Base-by-base conservation (phyloP, 2,329 filamentous ascomycete species). In the Cephalotrichum gorgonifer region DNA sequence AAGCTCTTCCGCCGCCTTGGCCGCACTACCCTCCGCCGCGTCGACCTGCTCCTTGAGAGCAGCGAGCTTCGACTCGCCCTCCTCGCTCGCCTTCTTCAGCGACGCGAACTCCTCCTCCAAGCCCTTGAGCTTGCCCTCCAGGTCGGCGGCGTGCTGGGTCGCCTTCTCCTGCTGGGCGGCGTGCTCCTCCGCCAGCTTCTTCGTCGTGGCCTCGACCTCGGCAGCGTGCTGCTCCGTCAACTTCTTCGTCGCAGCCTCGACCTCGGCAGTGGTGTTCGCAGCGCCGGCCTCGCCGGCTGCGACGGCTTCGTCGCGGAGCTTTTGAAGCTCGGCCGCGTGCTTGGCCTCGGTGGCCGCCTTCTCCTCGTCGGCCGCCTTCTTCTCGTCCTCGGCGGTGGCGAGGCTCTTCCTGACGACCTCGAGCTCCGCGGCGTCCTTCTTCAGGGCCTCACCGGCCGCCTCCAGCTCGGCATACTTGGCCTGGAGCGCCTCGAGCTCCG, bases 1-100 rank as follows among this genome's bases (percentile, higher is more conserved):
- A 7, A 73, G 58, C 44, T 68, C 60, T 20, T 65, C 64, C 25
- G 64, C 59, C 11, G 62, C 60, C 56, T 69, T 63, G 23, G 60
- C 56, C 3, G 62, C 62, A 53, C 67, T 66, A 49, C 62, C 57
- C 50, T 67, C 60, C 4, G 65, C 65, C 44, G 60, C 58, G 48
- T 67, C 61, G 6, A 54, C 53, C 50, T 66, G 53, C 48, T 58
- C 57, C 41, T 26, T 43, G 47, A 42, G 15, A 7, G 38, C 38
- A 23, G 38, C 28, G 14, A 31, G 7, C 28, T 31, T 31, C 8
- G 28, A 7, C 8, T 31, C 28, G 14, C 28, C 28, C 28, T 31
- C 28, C 38, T 42, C 22, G 7, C n/a, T 42, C 7, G 8, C 17
- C 38, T 42, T n/a, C 38, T 23, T 42, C 38, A 42, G 38, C 28